Conservation (phyloP, 305 asterid species). For the Fraxinus ornus region DNA sequence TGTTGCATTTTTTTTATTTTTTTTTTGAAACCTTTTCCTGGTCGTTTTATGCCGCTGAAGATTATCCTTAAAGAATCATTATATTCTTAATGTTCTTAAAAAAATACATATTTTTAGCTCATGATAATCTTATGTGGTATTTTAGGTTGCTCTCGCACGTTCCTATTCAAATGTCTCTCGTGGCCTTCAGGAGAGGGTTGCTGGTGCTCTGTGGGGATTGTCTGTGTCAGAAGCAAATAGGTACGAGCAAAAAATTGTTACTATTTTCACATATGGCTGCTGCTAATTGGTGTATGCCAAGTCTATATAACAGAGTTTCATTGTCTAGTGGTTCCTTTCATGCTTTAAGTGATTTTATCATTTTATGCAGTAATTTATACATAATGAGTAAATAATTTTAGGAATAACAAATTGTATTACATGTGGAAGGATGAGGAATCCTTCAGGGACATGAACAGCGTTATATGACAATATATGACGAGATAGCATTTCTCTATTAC, state of each 20-base stretch:
- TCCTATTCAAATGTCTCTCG: slow-evolving; percentile 76
- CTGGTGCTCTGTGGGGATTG: slow-evolving; percentile 99
- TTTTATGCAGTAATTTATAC: background rate
- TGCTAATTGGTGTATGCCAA: slow-evolving; percentile 9
- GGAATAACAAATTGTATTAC: background rate
- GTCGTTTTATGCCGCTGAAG: background rate
- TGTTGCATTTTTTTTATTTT: background rate
- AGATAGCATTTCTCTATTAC: background rate
- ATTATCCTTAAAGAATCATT: background rate
- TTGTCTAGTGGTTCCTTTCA: background rate
- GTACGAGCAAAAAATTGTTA: slow-evolving; percentile 28
- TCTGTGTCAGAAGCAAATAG: slow-evolving; percentile 96
- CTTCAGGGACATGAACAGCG: background rate
- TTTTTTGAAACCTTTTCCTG: background rate
- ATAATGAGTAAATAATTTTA: background rate
- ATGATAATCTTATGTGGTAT: slow-evolving; percentile 18
- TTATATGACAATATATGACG: background rate
- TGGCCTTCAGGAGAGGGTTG: slow-evolving; percentile 97
- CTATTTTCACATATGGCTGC: background rate
- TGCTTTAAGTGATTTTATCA: background rate
- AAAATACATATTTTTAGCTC: background rate
- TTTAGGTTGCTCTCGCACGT: slow-evolving; percentile 77
- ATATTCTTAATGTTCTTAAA: background rate
- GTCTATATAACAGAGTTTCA: background rate
- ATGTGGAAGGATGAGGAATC: background rate